Base-by-base conservation (phyloP, 73 alveolate species). In the Halteria grandinella region DNA sequence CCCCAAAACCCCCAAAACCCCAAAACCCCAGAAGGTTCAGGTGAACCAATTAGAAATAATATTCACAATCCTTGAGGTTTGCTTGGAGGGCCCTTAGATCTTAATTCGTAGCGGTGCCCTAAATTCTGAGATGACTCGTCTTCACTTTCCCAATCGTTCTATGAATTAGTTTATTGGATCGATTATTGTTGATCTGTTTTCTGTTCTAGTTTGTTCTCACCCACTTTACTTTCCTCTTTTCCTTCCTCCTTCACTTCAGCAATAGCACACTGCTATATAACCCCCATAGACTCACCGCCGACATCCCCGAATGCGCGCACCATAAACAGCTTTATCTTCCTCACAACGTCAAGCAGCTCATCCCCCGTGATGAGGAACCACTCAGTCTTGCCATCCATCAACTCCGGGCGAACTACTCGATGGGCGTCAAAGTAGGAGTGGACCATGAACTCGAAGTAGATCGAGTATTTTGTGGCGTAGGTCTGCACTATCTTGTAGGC, bases 371-470 rank as follows among this genome's bases (percentile, higher is more conserved):
- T 28, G 6, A 70, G 49, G 59, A 70, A 70, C 83, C 83, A 70
- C 32, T 70, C 83, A 6, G 83, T 70, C 36, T 70, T 70, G 27
- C 83, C 83, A 31, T 70, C 83, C 23, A 27, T 49, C 7, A 48
- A 15, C 3, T 48, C 83, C 2, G 83, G 83, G 18, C 83, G 47
- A 8, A 70, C 72, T 0, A 70, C 83, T 70, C 83, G 48, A 17
- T 50, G 12, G 40, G 24, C 24, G 24, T 48, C 48, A 31, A 70
- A 70, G 60, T 32, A 70, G 41, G 24, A 28, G 36, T 70, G 83
- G 10, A 50, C 24, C 59, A 51, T 15, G n/a, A 28, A 50, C 50
- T 70, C 83, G 59, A 70, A 48, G 41, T 70, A 50, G 3, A n/a
- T 49, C 7, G 14, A 17, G 47, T 23, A 48, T 27, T 50, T 70